Evolutionary conservation across 306 rosid genomes (phyloP), one percentile per base, ranked within the genome.

Genomic region (Echinosophora koreensis): DNA sequence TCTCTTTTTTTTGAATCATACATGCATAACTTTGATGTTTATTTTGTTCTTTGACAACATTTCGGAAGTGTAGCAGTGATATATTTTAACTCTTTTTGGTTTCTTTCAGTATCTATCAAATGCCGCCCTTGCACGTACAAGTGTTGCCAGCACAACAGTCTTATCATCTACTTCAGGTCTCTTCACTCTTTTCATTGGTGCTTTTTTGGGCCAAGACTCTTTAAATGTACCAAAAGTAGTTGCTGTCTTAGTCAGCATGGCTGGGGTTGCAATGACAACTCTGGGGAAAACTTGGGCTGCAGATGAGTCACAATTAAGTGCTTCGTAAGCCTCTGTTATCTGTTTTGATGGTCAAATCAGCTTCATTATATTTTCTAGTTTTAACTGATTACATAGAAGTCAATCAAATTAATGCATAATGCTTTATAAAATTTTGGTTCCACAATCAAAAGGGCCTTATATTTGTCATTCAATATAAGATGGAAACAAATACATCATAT

Each of bases 111-210:
- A 96, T 82, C 93, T 96, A 49, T 88, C 99, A 54, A 96, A 92
- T 91, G 98, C 99, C 68, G 99, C 99, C 32, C 98, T 96, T 41
- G 99, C 99, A 3, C 96, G 93, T 15, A 92, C 99, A 14, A 96
- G 99, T 84, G 99, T 96, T 37, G 99, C 98, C 18, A 96, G 99
- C 72, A 92, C 99, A 70, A 96, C 98, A 66, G 98, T 96, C 46
- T 82, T 96, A 74, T 92, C 99, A 66, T 96, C 99, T 80, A 96
- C 99, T 34, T 96, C 99, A 39, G 99, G 99, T 70, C 94, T 96
- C 78, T 96, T 96, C 84, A 96, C 99, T 41, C 98, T 96, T 83
- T 96, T 96, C 71, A 84, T 92, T 75, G 98, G 97, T 50, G 98
- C 87, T 18, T 55, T 84, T 67, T 80, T 96, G 86, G 99, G 97